These are phyloP conservation scores for Stagonosporopsis vannaccii DNA, from an alignment of 2,329 filamentous ascomycete genomes.

Conservation along the genomic window DNA sequence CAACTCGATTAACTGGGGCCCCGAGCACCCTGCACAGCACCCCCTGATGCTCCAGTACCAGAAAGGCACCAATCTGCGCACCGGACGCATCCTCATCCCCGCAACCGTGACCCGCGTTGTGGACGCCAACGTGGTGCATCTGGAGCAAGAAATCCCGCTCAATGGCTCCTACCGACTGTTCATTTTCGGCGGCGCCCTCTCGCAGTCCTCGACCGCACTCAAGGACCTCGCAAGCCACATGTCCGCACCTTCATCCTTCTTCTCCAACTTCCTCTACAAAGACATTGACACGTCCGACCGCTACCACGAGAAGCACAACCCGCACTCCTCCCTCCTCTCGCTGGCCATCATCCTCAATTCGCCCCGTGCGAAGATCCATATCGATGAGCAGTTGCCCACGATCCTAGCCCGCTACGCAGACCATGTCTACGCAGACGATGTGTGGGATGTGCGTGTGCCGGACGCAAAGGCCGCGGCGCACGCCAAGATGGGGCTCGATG, in stretches of 20 bases:
- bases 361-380: constrained; percentile 73
- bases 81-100: constrained; percentile 79
- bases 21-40: constrained; percentile 74
- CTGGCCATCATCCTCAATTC: constrained; percentile 78
- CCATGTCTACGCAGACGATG: constrained; percentile 86
- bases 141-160: constrained; percentile 87
- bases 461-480: constrained; percentile 78
- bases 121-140: constrained; percentile 87
- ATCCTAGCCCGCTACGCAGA: constrained; percentile 78
- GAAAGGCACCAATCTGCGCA: constrained; percentile 65
- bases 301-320: constrained; percentile 83
- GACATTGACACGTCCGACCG: constrained; percentile 61
- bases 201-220: constrained; percentile 67
- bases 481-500: constrained; percentile 82
- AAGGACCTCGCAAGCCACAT: constrained; percentile 73
- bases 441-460: constrained; percentile 74
- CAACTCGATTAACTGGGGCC: constrained; percentile 85
- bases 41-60: constrained; percentile 69
- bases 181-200: constrained; percentile 77
- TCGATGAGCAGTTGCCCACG: constrained; percentile 72
- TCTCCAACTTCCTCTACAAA: constrained; percentile 67
- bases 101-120: constrained; percentile 84
- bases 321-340: constrained; percentile 83
- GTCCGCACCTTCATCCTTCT: constrained; percentile 73
- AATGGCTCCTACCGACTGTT: constrained; percentile 90